Conservation (phyloP, 78 protist genomes). For the Pigoraptor vietnamica region DNA sequence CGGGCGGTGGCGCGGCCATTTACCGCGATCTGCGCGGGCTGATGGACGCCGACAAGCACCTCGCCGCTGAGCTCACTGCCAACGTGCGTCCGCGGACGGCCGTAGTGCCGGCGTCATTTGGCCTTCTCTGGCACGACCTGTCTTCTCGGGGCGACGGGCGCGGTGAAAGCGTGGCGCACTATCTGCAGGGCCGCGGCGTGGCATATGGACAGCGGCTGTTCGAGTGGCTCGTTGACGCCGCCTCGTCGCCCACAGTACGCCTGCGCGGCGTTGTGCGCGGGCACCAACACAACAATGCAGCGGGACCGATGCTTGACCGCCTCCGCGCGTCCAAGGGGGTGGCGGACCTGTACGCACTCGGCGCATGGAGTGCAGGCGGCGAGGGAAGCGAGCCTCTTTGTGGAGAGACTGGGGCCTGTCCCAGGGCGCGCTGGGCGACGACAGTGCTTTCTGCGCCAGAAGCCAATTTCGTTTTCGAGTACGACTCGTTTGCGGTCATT, state of each 20-base stretch:
- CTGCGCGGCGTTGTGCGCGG: not conserved
- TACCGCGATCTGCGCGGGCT: not conserved
- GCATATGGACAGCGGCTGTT: not conserved
- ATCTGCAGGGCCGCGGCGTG: not conserved
- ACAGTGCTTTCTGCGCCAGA: not conserved
- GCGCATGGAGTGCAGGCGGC: not conserved
- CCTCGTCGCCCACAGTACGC: not conserved
- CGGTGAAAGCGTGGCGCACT: not conserved
- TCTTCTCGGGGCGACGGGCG: not conserved
- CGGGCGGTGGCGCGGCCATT: not conserved
- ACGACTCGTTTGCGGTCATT: not conserved
- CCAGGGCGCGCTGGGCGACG: not conserved
- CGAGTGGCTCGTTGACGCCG: not conserved
- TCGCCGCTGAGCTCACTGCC: not conserved
- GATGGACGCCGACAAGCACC: not conserved
- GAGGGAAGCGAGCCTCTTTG: not conserved
- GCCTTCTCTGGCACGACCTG: not conserved
- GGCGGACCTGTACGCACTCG: not conserved
- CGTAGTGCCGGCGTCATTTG: not conserved
- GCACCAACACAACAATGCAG: not conserved
- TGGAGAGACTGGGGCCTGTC: too few species aligned
- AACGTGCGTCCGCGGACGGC: not conserved
- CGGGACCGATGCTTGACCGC: not conserved
- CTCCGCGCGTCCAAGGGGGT: not conserved
- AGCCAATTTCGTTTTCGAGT: not conserved